Evolutionary conservation across 225 moss, liverwort and hornwort genomes (phyloP), one percentile per base, ranked within the genome.

Genomic region (Physcomitrellopsis africana): DNA sequence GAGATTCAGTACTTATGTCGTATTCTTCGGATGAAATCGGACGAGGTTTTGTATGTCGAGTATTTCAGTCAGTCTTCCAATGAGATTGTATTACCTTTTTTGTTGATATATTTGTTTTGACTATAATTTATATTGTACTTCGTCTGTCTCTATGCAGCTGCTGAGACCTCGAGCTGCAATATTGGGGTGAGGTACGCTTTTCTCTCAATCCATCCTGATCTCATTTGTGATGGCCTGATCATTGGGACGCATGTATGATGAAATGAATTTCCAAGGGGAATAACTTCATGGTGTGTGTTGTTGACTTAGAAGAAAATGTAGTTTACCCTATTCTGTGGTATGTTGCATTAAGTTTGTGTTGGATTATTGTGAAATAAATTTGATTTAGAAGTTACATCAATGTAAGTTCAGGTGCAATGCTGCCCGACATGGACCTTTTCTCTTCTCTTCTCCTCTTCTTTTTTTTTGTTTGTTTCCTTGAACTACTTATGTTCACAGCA

Each of bases 401-500:
- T 18, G 18, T 54, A 18, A 54, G 12, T 11, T 48, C 13, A 1
- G 27, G n/a, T n/a, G n/a, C n/a, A n/a, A n/a, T 16, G 24, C 26
- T 24, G 60, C 27, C 27, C 20, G 23, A 60, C 14, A 26, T 60
- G 12, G 9, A 10, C 27, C 11, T 6, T 60, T 11, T 11, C 29
- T n/a, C n/a, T n/a, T n/a, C n/a, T n/a, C n/a, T n/a, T 4, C 4
- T 29, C 29, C 29, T 29, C 29, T 4, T 29, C 29, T 29, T 29
- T 29, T 29, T 29, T 29, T 29, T 1, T 4, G 2, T 1, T 42
- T 29, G 45, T 65, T 11, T 76, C 44, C 83, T 86, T 87, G 87
- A 74, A 91, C 90, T 66, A 87, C 90, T 48, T 87, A 86, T 68
- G 83, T 86, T 16, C 91, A 91, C 69, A 86, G 91, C 47, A 75